Base-by-base conservation (phyloP, 371 early-diverging fungal genomes). In the Syncephalis fuscata region DNA sequence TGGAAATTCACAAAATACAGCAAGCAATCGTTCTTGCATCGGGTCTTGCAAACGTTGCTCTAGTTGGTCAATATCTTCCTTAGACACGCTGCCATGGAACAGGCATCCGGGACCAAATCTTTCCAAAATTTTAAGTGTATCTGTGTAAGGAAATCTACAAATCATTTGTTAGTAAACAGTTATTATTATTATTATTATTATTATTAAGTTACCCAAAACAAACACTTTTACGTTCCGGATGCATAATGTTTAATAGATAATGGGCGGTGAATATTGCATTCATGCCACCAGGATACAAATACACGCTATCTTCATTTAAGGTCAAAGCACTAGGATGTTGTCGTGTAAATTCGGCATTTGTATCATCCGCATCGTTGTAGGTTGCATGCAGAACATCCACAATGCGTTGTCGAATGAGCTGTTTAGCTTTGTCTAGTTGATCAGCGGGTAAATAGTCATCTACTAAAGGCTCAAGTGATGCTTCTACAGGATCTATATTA, bases 41-140 rank as follows among this genome's bases (percentile, higher is more conserved):
- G 32, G 32, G 11, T 32, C 32, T 24, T 54, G 52, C 26, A 83
- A 56, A 15, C 64, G 50, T 3, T 54, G 49, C 56, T 86, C 86
- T 9, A 92, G 65, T 25, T 64, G 54, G 21, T 76, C 82, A 19
- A 92, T 68, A 51, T 84, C 83, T 1, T 54, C 47, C n/a, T 73
- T 72, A 38, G 82, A 79, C 25, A 92, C 93, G 43, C 72, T 58
- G 7, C 90, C 93, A 47, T 80, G 75, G 60, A 94, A 90, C 54
- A 81, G 67, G 49, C 82, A 81, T 4, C 92, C 83, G 16, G 82
- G 69, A 1, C 92, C 90, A 71, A 91, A 90, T 61, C 90, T 90
- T 61, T 92, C 70, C 51, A 91, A 72, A 27, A 95, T 83, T 65
- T 95, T 95, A 41, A 94, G 70, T 14, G 94, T 90, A 57, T 95